Conservation (phyloP, 1,139 yeast genomes). For the Blastobotrys elegans region DNA sequence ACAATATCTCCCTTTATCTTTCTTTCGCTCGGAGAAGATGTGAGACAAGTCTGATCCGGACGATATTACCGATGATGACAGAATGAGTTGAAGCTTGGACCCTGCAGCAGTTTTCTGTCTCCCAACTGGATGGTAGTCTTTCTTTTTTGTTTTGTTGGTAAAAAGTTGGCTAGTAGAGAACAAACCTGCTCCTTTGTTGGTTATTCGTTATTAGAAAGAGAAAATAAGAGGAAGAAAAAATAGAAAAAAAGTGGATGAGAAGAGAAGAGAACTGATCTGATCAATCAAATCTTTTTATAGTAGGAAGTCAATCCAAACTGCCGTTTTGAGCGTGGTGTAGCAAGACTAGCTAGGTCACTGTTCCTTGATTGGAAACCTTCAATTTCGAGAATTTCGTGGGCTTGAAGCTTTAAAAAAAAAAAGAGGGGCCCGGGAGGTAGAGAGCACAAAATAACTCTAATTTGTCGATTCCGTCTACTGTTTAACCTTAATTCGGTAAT, state of each 20-base stretch:
- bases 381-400: too few species aligned
- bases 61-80: too few species aligned
- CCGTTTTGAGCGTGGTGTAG: not conserved
- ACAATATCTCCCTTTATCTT: conserved; percentile 2
- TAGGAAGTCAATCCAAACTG: not conserved
- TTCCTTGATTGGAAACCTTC: too few species aligned
- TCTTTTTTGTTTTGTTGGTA: not conserved
- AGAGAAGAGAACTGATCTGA: not conserved
- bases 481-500: too few species aligned
- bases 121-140: not conserved
- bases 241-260: not conserved
- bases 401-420: too few species aligned
- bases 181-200: not conserved
- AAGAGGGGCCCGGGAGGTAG: too few species aligned
- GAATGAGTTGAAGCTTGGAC: too few species aligned
- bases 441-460: too few species aligned
- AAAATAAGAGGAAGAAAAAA: not conserved
- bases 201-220: not conserved
- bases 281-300: not conserved
- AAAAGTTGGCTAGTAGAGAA: not conserved
- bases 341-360: too few species aligned
- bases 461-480: too few species aligned
- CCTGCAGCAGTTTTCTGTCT: too few species aligned
- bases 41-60: conserved; percentile 1
- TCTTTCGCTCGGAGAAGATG: conserved; percentile 1